A percentile compares a stretch with the other conserved stretches of the same genome.
These are phyloP conservation scores for Hyaloscypha finlandica DNA, from an alignment of 495 filamentous ascomycete species.

Conservation along the genomic window DNA sequence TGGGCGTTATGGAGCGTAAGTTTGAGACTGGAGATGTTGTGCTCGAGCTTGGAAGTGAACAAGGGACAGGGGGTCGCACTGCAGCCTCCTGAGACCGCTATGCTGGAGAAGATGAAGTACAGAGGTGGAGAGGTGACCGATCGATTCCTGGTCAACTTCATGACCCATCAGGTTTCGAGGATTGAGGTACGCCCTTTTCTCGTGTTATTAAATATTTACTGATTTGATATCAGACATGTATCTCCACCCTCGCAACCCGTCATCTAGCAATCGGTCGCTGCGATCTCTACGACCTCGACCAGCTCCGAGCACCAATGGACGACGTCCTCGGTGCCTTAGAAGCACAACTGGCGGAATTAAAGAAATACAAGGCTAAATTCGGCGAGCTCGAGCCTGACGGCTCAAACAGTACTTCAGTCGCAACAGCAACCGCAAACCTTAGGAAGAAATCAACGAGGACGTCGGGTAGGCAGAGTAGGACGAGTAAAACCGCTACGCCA, in stretches of 20 bases:
- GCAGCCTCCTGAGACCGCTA: conserved; percentile 73
- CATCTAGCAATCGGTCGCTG: conserved; percentile 56
- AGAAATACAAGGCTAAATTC: conserved; percentile 49
- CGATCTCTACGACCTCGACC: conserved; percentile 40
- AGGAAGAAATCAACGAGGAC: neutral
- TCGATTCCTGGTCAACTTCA: conserved; percentile 76
- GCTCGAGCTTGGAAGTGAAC: conserved; percentile 81
- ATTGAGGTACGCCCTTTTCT: conserved; percentile 73
- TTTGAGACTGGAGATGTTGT: conserved; percentile 88
- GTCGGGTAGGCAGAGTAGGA: neutral
- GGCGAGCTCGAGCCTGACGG: conserved; percentile 30
- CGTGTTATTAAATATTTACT: conserved; percentile 9
- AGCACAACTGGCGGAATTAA: conserved; percentile 47
- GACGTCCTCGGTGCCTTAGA: conserved; percentile 43
- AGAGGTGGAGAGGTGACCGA: conserved; percentile 86
- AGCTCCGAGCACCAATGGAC: conserved; percentile 53
- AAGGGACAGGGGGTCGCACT: conserved; percentile 56
- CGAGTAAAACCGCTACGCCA: neutral
- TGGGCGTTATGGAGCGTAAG: conserved; percentile 91
- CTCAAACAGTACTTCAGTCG: neutral
- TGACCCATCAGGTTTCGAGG: conserved; percentile 91
- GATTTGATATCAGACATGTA: conserved; percentile 45
- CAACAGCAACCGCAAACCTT: neutral
- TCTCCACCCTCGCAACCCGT: conserved; percentile 65
- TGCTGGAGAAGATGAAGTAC: conserved; percentile 81